These are phyloP conservation scores for Populus pruinosa DNA, from an alignment of 345 rosid species.

Conservation along the genomic window DNA sequence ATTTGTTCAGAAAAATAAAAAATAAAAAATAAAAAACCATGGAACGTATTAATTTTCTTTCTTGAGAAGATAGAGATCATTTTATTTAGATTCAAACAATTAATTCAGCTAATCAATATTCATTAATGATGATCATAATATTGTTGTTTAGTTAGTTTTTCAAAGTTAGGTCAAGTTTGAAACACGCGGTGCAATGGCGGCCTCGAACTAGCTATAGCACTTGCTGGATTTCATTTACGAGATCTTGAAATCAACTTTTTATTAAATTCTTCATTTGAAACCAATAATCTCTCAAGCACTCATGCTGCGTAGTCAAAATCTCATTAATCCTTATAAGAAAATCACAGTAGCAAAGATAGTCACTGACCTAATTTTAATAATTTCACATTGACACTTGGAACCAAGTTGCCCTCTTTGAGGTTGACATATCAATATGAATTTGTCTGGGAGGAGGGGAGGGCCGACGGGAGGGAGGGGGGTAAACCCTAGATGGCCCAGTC, in stretches of 20 bases:
- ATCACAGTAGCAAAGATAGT: not conserved
- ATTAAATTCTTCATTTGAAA: not conserved
- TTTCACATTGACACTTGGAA: slow-evolving; percentile 6
- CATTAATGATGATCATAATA: no score
- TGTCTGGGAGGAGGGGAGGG: slow-evolving; percentile 10
- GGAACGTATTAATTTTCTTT: not conserved
- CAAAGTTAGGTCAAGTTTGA: not conserved
- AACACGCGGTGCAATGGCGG: no score
- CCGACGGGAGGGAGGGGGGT: slow-evolving; percentile 6
- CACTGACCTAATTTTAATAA: not conserved
- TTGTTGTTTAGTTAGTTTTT: not conserved
- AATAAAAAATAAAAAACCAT: no score
- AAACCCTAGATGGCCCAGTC: slow-evolving; percentile 26
- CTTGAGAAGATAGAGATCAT: not conserved
- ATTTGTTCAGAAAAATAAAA: not conserved
- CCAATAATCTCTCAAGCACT: not conserved
- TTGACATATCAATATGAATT: slow-evolving; percentile 19
- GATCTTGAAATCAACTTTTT: not conserved
- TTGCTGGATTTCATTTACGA: not conserved
- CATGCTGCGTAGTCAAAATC: not conserved
- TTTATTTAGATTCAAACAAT: not conserved
- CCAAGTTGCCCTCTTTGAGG: slow-evolving; percentile 28
- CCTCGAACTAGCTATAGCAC: no score
- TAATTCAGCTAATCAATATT: not conserved
- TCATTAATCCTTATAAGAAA: not conserved